Percentiles rank a stretch among this genome's conserved stretches.
These are phyloP conservation scores for Apophysomyces variabilis DNA, from an alignment of 371 early-diverging fungal species.

Conservation along the genomic window DNA sequence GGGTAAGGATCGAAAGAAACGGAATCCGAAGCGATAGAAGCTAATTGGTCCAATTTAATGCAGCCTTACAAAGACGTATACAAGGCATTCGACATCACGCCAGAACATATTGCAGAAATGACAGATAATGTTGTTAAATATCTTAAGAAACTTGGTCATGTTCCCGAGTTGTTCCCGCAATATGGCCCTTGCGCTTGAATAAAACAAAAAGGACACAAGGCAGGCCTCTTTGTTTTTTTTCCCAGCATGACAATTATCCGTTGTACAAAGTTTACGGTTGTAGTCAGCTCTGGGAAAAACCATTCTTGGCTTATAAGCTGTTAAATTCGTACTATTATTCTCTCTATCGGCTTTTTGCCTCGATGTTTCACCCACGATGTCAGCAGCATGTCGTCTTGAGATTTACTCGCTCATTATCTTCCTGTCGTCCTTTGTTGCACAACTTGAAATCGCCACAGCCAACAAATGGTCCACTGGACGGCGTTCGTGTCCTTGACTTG, in stretches of 20 bases:
- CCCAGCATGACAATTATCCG: not conserved
- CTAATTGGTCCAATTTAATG: not conserved
- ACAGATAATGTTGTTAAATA: slow-evolving; percentile 68
- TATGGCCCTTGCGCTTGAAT: slow-evolving; percentile 9
- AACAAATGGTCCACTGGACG: slow-evolving; percentile 63
- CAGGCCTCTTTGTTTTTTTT: not conserved
- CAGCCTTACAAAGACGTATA: slow-evolving; percentile 74
- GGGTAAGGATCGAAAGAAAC: not conserved
- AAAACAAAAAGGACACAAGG: not conserved
- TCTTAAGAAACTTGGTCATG: slow-evolving; percentile 57
- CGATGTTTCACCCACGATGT: not conserved
- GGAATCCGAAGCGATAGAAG: not conserved
- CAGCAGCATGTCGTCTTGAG: not conserved
- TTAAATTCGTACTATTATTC: too few relatives aligned
- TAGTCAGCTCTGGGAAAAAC: slow-evolving; percentile 1
- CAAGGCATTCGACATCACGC: slow-evolving; percentile 76
- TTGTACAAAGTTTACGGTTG: slow-evolving; percentile 1
- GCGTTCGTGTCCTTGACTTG: slow-evolving; percentile 81
- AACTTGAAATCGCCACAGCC: not conserved
- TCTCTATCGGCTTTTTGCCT: not conserved
- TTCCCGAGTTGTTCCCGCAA: slow-evolving; percentile 34
- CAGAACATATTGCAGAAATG: slow-evolving; percentile 71
- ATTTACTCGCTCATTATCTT: not conserved
- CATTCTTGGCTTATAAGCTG: too few relatives aligned
- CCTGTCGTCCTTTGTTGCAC: not conserved